Base-by-base conservation (phyloP, 2,329 filamentous ascomycete genomes). In the Hypoxylon sp. region DNA sequence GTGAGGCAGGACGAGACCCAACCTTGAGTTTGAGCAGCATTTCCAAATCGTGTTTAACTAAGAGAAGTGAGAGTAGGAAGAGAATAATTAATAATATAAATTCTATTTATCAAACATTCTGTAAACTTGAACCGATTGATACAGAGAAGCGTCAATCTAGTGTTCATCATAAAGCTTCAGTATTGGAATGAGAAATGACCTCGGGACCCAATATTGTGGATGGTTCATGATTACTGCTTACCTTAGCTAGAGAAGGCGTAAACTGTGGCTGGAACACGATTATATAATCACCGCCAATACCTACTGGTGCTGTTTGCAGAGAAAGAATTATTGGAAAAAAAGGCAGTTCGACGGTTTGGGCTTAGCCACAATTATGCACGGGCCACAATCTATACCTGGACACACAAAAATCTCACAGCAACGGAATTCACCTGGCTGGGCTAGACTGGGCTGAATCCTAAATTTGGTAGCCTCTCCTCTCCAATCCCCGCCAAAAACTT, bases 381-480 rank as follows among this genome's bases (percentile, higher is more conserved):
- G 39, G 17, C 39, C 39, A 44, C 9, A 11, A 11, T n/a, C 3
- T 44, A 8, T 17, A 44, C 39, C 39, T 22, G 6, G 39, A 44
- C 39, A 44, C 47, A 57, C 37, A 47, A 47, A 47, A 58, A 48
- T 59, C 31, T 39, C 33, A 37, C 14, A 52, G 13, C 44, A 39
- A 52, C 13, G 61, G 61, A 52, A 58, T 52, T 52, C 26, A 33
- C 62, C 48, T 26, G 48, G 52, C 63, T 68, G 64, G 68, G 67
- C 65, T 70, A 63, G 65, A 65, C 65, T 68, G 68, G 62, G 67
- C 63, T 70, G 63, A 69, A 63, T 65, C 55, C 52, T 54, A 66
- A 65, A 57, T 69, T 70, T 67, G 63, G 63, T 67, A 71, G 69
- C 69, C 68, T 71, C 66, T 55, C 60, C 48, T 44, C 51, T 61